A percentile compares a stretch with the other conserved stretches of the same genome.
Evolutionary conservation across 177 flowering plant genomes (phyloP).

Genomic region (Vitis hybrid): DNA sequence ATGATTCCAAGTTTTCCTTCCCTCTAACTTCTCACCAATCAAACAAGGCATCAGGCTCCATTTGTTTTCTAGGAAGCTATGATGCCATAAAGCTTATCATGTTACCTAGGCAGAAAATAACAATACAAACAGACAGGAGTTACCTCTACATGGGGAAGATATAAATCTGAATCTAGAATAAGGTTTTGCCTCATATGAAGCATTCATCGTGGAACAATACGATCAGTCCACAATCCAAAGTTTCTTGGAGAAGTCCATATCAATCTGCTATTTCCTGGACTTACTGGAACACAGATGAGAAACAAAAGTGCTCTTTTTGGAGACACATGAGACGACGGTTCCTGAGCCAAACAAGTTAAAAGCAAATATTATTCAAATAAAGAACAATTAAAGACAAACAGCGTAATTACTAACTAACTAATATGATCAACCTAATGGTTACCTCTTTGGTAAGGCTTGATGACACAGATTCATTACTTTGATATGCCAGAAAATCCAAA

Average conservation of each 20-base stretch:
- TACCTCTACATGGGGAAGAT: no score
- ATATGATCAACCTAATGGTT: neutral
- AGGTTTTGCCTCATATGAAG: no score
- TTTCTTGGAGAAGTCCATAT: constrained; percentile 82
- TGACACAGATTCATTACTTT: constrained; percentile 32
- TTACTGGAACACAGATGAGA: constrained; percentile 77
- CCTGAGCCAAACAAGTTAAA: constrained; percentile 26
- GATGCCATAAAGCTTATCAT: no score
- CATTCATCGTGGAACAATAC: neutral
- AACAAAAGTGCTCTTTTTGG: constrained; percentile 40
- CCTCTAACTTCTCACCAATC: no score
- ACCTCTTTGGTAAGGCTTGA: constrained; percentile 35
- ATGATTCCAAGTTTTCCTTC: no score
- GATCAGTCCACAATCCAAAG: constrained; percentile 66
- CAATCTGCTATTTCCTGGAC: constrained; percentile 89
- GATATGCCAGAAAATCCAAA: constrained; percentile 14
- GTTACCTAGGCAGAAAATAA: no score
- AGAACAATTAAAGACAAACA: neutral
- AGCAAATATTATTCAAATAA: neutral
- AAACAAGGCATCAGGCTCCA: no score
- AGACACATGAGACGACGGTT: constrained; percentile 32
- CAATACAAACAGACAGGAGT: no score
- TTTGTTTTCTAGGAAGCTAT: no score
- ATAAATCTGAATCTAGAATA: no score
- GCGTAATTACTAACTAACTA: neutral